A percentile compares a stretch with the other conserved stretches of the same genome.
phyloP scores from a whole-genome alignment of 495 filamentous ascomycete species.

The Penicillium fimorum region DNA sequence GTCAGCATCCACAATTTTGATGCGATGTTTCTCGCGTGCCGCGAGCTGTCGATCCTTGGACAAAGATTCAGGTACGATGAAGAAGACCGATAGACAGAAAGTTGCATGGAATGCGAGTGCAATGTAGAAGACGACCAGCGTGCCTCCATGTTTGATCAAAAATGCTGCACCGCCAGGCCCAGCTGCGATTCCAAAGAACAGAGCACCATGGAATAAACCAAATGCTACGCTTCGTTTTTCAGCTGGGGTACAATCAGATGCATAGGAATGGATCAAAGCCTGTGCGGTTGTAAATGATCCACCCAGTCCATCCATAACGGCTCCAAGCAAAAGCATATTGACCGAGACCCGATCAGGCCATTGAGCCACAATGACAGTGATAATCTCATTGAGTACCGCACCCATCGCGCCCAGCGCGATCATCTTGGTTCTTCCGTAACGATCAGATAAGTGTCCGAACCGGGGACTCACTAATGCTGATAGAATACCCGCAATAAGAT shows the following conservation, averaged over 20 bases:
- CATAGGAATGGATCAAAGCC: slow-evolving; percentile 81
- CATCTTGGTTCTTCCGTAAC: slow-evolving; percentile 73
- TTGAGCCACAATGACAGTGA: slow-evolving; percentile 72
- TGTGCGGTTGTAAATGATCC: slow-evolving; percentile 84
- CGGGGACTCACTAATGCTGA: slow-evolving; percentile 76
- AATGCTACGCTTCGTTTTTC: slow-evolving; percentile 79
- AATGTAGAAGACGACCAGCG: slow-evolving; percentile 76
- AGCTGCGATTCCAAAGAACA: slow-evolving; percentile 82
- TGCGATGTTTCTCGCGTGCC: slow-evolving; percentile 64
- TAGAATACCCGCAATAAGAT: slow-evolving; percentile 66
- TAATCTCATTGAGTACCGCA: slow-evolving; percentile 63
- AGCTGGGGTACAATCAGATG: slow-evolving; percentile 80
- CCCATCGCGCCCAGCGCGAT: slow-evolving; percentile 67
- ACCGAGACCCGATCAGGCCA: slow-evolving; percentile 69
- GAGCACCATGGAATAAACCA: slow-evolving; percentile 80
- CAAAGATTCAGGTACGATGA: slow-evolving; percentile 80
- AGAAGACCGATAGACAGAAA: slow-evolving; percentile 66
- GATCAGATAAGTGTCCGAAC: slow-evolving; percentile 82
- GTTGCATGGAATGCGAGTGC: slow-evolving; percentile 66
- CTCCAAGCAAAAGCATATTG: slow-evolving; percentile 70
- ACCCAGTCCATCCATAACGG: slow-evolving; percentile 72
- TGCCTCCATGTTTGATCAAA: slow-evolving; percentile 62
- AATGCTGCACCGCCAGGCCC: slow-evolving; percentile 79
- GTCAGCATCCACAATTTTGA: slow-evolving; percentile 18
- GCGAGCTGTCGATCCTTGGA: slow-evolving; percentile 61